These are phyloP conservation scores for Penicillium silybi DNA, from an alignment of 495 filamentous ascomycete genomes.

Conservation along the genomic window DNA sequence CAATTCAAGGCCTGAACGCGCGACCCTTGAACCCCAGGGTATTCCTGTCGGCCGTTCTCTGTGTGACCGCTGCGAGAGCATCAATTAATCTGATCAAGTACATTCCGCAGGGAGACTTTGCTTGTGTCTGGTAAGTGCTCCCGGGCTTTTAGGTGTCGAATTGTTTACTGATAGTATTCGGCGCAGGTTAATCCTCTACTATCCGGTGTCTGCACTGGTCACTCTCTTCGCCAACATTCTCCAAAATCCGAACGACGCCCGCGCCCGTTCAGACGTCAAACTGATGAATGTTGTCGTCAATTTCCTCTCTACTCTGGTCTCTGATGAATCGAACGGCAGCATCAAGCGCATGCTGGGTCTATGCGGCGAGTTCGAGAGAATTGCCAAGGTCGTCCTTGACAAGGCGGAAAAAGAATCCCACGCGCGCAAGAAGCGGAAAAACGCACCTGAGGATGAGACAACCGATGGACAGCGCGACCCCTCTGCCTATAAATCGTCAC, in stretches of 20 bases:
- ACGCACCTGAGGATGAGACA: slow-evolving; percentile 41
- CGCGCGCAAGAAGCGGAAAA: slow-evolving; percentile 75
- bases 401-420: slow-evolving; percentile 79
- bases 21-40: slow-evolving; percentile 88
- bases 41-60: slow-evolving; percentile 89
- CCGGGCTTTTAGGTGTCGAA: not conserved
- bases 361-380: slow-evolving; percentile 91
- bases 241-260: slow-evolving; percentile 88
- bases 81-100: slow-evolving; percentile 94
- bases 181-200: slow-evolving; percentile 88
- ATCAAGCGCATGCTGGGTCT: slow-evolving; percentile 91
- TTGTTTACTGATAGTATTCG: not conserved
- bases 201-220: slow-evolving; percentile 91
- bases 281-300: slow-evolving; percentile 90
- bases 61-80: slow-evolving; percentile 85
- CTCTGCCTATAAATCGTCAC: slow-evolving; percentile 20
- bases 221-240: slow-evolving; percentile 96
- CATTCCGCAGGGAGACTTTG: slow-evolving; percentile 90
- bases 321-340: slow-evolving; percentile 73
- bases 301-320: slow-evolving; percentile 76
- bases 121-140: slow-evolving; percentile 82
- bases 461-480: slow-evolving; percentile 22
- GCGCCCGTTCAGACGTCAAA: slow-evolving; percentile 81
- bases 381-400: slow-evolving; percentile 87
- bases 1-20: slow-evolving; percentile 88